phyloP scores from a whole-genome alignment of 2,329 filamentous ascomycete genomes.

The Septoria petroselini region DNA sequence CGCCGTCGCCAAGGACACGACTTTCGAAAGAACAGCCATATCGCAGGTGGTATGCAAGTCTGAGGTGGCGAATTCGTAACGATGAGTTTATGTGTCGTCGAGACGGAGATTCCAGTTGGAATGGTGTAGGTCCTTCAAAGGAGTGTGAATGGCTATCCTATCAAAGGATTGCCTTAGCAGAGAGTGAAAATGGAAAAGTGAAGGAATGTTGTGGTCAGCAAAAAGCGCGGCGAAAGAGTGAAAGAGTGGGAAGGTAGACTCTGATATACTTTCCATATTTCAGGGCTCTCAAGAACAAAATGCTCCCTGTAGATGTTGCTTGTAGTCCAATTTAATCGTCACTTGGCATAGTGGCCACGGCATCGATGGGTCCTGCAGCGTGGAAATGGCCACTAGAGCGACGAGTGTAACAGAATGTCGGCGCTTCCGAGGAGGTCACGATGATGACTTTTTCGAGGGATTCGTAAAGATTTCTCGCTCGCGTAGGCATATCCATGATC shows the following conservation, averaged over 20 bases:
- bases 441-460: background rate
- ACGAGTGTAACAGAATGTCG: background rate
- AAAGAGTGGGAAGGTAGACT: background rate
- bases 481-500: constrained; percentile 6
- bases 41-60: constrained; percentile 1
- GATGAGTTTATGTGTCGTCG: constrained; percentile 1
- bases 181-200: background rate
- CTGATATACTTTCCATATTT: constrained; percentile 3
- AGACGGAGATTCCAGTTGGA: background rate
- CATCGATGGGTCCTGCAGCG: background rate
- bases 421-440: constrained; percentile 5
- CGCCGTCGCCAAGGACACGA: too few relatives aligned
- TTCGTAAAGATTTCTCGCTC: background rate
- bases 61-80: background rate
- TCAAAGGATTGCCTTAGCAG: constrained; percentile 5
- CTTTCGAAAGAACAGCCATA: constrained; percentile 11
- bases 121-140: background rate
- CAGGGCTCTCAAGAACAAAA: background rate
- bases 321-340: background rate
- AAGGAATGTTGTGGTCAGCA: background rate
- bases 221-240: background rate
- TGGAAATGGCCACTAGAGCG: background rate
- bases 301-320: constrained; percentile 1
- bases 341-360: constrained; percentile 1
- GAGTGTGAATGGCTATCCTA: constrained; percentile 6